Evolutionary conservation across 75 land plant species (phyloP).

Genomic region (Larix kaempferi): DNA sequence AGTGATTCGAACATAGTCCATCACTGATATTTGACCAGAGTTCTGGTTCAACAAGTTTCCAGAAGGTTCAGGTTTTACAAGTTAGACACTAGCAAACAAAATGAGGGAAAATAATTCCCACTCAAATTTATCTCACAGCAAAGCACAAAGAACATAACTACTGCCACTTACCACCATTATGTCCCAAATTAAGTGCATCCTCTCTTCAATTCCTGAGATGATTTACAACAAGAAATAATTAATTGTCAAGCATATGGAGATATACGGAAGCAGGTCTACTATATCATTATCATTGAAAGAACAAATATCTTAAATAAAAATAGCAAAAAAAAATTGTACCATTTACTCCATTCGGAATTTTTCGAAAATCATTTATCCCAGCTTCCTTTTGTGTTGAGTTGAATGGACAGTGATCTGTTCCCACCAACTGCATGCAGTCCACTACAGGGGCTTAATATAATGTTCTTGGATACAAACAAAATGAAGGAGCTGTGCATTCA

Average conservation of each 20-base stretch:
- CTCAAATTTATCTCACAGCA: neutral
- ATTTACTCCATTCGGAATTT: constrained; percentile 98
- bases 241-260: too few relatives aligned
- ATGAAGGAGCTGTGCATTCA: too few relatives aligned
- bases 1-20: constrained; percentile 88
- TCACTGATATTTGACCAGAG: constrained; percentile 74
- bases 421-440: constrained; percentile 66
- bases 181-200: constrained; percentile 97
- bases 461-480: too few relatives aligned
- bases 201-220: constrained; percentile 86
- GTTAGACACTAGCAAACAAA: neutral
- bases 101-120: neutral
- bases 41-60: constrained; percentile 39
- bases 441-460: too few relatives aligned
- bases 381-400: constrained; percentile 86
- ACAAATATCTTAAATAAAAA: neutral
- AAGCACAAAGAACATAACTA: neutral
- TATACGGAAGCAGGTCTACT: too few relatives aligned
- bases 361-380: constrained; percentile 85
- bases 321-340: constrained; percentile 35
- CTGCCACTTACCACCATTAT: constrained; percentile 83
- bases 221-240: neutral
- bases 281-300: neutral
- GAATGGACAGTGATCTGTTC: constrained; percentile 93
- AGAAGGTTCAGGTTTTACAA: neutral